phyloP scores from a whole-genome alignment of 2,329 filamentous ascomycete species.

The Phyllosticta citribraziliensis region DNA sequence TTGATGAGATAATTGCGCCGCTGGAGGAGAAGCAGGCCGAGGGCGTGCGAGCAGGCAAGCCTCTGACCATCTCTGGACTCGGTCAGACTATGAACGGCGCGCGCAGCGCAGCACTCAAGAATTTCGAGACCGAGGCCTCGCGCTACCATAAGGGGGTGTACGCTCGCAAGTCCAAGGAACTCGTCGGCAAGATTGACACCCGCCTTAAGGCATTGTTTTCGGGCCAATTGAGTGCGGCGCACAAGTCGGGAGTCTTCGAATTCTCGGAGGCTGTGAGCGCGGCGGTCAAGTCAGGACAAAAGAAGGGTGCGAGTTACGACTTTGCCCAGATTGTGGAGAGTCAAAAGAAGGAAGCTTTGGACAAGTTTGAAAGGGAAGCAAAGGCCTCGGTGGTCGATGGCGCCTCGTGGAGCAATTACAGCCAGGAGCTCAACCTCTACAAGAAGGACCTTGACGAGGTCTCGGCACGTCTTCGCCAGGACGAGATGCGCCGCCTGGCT shows the following conservation, averaged over 20 bases:
- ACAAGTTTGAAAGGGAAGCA: conserved; percentile 67
- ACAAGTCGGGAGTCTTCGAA: conserved; percentile 73
- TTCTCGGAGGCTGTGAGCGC: conserved; percentile 83
- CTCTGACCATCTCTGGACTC: conserved; percentile 62
- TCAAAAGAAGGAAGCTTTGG: conserved; percentile 68
- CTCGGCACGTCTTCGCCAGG: conserved; percentile 73
- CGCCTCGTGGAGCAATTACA: conserved; percentile 81
- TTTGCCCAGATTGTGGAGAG: conserved; percentile 86
- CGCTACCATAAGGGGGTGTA: conserved; percentile 97
- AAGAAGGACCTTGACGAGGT: conserved; percentile 88
- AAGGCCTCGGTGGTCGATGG: conserved; percentile 65
- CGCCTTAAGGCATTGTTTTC: conserved; percentile 80
- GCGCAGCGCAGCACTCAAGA: conserved; percentile 62
- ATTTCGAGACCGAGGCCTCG: conserved; percentile 85
- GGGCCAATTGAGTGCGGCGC: conserved; percentile 77
- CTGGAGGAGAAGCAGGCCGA: conserved; percentile 81
- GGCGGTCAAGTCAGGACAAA: conserved; percentile 85
- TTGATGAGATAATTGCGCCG: conserved; percentile 72
- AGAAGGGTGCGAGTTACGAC: conserved; percentile 82
- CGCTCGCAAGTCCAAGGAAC: conserved; percentile 69
- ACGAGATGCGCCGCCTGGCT: conserved; percentile 90
- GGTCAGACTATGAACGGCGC: conserved; percentile 64
- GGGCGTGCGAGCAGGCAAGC: conserved; percentile 60
- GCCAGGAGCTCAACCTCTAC: conserved; percentile 67
- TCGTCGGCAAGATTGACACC: conserved; percentile 79